These are phyloP conservation scores for Glycine soja DNA, from an alignment of 306 rosid species.

Conservation along the genomic window DNA sequence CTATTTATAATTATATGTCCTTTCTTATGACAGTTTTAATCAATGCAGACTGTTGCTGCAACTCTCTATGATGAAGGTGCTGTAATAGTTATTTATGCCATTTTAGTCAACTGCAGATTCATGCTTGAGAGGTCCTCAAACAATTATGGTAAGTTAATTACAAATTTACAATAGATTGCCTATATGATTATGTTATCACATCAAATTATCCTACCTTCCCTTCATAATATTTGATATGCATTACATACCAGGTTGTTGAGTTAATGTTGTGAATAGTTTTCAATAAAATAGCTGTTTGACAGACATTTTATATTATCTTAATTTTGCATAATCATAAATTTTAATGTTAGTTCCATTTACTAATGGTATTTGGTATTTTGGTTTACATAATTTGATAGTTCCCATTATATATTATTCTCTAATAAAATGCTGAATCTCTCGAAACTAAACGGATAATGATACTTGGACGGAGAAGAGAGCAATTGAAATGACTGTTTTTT, in stretches of 20 bases:
- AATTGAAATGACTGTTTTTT: too few relatives aligned
- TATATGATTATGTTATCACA: constrained; percentile 24
- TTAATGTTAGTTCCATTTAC: constrained; percentile 26
- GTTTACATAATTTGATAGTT: neutral
- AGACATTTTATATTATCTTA: constrained; percentile 9
- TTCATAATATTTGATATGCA: constrained; percentile 9
- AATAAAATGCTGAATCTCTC: neutral
- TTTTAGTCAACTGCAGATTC: constrained; percentile 87
- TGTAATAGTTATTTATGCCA: constrained; percentile 74
- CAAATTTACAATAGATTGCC: constrained; percentile 17
- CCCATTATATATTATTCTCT: neutral
- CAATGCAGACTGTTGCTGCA: constrained; percentile 80
- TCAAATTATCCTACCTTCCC: constrained; percentile 2
- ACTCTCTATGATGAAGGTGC: constrained; percentile 93
- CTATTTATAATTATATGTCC: constrained; percentile 29
- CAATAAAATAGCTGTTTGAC: constrained; percentile 9
- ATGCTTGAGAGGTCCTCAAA: constrained; percentile 96
- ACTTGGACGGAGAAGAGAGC: neutral
- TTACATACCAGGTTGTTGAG: constrained; percentile 18
- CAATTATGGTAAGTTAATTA: constrained; percentile 73
- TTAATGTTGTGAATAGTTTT: constrained; percentile 23
- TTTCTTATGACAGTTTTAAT: constrained; percentile 48
- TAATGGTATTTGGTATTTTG: constrained; percentile 13
- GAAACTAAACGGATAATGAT: neutral
- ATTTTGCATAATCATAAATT: constrained; percentile 11